Conservation (phyloP, 495 filamentous ascomycete genomes). For the Penicillium pulvis region DNA sequence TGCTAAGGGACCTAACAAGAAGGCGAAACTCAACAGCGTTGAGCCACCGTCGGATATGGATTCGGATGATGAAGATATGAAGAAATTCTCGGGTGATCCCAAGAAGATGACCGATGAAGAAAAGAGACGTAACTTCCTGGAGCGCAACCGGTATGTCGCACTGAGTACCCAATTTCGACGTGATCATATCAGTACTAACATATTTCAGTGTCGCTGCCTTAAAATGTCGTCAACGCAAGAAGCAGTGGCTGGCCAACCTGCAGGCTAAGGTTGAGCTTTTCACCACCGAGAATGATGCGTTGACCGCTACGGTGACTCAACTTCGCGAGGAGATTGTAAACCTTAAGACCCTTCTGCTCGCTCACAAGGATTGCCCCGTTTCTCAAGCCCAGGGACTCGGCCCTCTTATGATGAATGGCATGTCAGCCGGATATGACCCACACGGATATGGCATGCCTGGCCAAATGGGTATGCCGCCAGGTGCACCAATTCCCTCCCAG, state of each 20-base stretch:
- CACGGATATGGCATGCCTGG: constrained; percentile 42
- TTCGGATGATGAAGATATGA: constrained; percentile 57
- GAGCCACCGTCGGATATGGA: constrained; percentile 58
- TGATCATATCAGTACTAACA: constrained; percentile 20
- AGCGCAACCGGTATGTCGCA: constrained; percentile 84
- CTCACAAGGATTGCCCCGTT: constrained; percentile 96
- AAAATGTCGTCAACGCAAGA: constrained; percentile 97
- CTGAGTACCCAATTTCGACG: not conserved
- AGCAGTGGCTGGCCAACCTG: constrained; percentile 96
- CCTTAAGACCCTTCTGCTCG: constrained; percentile 88
- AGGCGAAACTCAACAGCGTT: constrained; percentile 59
- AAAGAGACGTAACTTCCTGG: constrained; percentile 96
- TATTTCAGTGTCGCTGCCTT: constrained; percentile 85
- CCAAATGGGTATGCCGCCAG: constrained; percentile 45
- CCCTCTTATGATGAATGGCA: constrained; percentile 65
- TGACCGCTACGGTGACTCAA: constrained; percentile 78
- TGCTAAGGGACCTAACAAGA: constrained; percentile 71
- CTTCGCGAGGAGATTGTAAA: constrained; percentile 94
- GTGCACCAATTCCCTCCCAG: constrained; percentile 42
- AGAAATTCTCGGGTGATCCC: constrained; percentile 36
- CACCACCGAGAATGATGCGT: constrained; percentile 83
- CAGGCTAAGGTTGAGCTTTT: constrained; percentile 94
- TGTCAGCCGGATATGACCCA: constrained; percentile 40
- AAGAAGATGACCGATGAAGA: constrained; percentile 99
- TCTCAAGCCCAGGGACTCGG: constrained; percentile 83